Evolutionary conservation across 83 land plant genomes (phyloP).

Genomic region (Isoetes engelmannii): DNA sequence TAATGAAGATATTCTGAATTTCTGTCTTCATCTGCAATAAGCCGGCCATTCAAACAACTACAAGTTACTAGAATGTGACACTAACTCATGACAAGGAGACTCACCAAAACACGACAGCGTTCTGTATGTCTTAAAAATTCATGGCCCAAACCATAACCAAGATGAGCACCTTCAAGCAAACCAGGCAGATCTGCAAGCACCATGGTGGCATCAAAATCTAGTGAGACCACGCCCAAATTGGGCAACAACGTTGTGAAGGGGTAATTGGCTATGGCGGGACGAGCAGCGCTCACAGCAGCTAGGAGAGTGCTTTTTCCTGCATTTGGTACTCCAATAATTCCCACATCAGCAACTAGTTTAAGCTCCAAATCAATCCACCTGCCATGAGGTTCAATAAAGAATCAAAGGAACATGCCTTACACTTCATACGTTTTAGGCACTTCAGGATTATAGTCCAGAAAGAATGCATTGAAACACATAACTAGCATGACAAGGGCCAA

Average conservation of each 20-base stretch:
- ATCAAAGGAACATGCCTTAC: no score
- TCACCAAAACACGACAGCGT: slow-evolving; percentile 85
- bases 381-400: slow-evolving; percentile 1
- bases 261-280: slow-evolving; percentile 77
- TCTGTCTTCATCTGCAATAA: no score
- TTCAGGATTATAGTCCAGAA: no score
- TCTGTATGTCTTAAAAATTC: slow-evolving; percentile 92
- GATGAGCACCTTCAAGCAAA: slow-evolving; percentile 92
- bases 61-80: no score
- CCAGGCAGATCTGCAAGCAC: slow-evolving; percentile 95
- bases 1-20: no score
- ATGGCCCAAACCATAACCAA: slow-evolving; percentile 88
- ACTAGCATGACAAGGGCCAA: neutral
- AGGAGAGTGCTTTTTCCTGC: slow-evolving; percentile 96
- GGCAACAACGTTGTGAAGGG: slow-evolving; percentile 94
- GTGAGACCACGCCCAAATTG: slow-evolving; percentile 83
- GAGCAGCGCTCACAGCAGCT: slow-evolving; percentile 87
- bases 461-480: no score
- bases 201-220: slow-evolving; percentile 77
- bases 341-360: slow-evolving; percentile 97
- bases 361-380: slow-evolving; percentile 98
- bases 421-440: no score
- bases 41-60: no score
- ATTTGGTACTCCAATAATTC: slow-evolving; percentile 94
- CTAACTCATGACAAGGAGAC: neutral